Conservation (phyloP, 345 rosid species). For the Citrus hindsii region DNA sequence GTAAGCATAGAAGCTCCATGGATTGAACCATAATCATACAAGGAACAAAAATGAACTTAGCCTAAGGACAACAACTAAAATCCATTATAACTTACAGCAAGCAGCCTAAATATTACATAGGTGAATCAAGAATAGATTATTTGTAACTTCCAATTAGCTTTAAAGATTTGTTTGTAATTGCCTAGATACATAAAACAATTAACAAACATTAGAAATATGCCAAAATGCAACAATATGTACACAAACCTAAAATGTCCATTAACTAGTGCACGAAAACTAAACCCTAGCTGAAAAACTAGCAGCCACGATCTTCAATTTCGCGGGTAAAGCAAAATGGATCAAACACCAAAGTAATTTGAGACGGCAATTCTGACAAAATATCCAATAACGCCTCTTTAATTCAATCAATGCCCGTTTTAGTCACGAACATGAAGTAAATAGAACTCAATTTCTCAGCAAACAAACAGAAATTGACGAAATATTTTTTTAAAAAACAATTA, state of each 20-base stretch:
- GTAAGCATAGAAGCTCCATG: neutral
- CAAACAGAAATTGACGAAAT: constrained; percentile 2
- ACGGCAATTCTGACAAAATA: constrained; percentile 7
- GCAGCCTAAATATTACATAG: neutral
- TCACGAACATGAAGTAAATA: neutral
- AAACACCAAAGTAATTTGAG: constrained; percentile 15
- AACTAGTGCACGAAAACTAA: neutral
- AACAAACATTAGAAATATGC: neutral
- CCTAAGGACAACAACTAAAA: neutral
- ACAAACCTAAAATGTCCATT: neutral
- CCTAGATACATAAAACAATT: neutral
- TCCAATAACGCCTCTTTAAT: neutral
- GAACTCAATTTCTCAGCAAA: constrained; percentile 7
- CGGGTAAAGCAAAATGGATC: constrained; percentile 16
- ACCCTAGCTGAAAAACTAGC: neutral
- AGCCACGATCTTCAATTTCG: constrained; percentile 7
- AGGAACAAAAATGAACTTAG: neutral
- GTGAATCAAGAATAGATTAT: neutral
- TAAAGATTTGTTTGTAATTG: neutral
- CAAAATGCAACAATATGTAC: neutral
- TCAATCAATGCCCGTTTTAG: neutral
- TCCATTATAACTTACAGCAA: neutral
- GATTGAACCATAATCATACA: constrained; percentile 8
- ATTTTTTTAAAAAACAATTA: neutral
- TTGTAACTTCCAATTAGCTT: neutral